These are phyloP conservation scores for Trichoderma breve DNA, from an alignment of 2,329 filamentous ascomycete genomes.

Conservation along the genomic window DNA sequence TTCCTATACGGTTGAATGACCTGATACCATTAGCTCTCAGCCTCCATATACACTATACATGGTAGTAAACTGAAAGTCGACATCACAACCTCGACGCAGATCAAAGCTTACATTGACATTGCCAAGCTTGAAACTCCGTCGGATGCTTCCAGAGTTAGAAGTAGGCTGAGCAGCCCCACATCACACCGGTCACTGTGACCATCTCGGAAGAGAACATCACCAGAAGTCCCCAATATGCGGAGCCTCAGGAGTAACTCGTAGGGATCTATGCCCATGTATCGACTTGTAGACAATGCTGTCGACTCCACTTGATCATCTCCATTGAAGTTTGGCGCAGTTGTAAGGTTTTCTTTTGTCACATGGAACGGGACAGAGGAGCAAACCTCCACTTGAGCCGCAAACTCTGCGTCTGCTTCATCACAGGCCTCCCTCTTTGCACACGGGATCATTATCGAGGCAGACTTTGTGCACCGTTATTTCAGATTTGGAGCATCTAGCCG, in stretches of 20 bases:
- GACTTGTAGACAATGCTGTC: not conserved
- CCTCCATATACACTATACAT: no score
- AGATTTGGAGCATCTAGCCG: no score
- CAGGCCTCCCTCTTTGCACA: not conserved
- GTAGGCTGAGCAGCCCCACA: not conserved
- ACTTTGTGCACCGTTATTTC: not conserved
- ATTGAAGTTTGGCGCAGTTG: not conserved
- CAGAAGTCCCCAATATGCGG: not conserved
- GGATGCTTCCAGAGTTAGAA: not conserved
- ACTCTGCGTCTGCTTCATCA: not conserved
- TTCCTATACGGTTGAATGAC: not conserved
- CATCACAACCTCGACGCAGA: not conserved
- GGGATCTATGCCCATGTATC: not conserved
- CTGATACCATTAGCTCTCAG: not conserved
- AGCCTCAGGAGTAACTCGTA: not conserved
- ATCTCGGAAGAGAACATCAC: not conserved
- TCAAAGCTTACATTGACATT: not conserved
- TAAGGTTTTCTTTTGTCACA: not conserved
- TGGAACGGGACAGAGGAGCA: not conserved
- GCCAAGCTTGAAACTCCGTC: not conserved
- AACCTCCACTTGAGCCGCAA: not conserved
- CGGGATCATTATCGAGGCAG: not conserved
- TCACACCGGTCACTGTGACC: not conserved
- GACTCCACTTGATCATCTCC: not conserved
- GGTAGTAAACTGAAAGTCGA: not conserved